Evolutionary conservation across 2,329 filamentous ascomycete genomes (phyloP).

Genomic region (Cladosporium velox): DNA sequence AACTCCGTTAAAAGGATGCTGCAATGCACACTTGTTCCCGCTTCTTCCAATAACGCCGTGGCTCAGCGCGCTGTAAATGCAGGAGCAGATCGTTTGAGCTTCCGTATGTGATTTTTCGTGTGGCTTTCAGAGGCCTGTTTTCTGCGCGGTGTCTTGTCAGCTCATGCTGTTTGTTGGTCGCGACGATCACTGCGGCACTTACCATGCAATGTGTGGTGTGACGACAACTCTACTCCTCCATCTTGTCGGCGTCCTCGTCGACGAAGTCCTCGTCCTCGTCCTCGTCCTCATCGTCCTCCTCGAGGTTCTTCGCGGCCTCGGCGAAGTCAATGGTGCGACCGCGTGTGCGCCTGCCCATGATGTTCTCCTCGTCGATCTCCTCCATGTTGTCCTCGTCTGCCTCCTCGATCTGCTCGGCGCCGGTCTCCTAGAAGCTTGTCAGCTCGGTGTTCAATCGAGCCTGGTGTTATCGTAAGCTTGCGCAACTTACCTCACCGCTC

Average conservation of each 20-base stretch:
- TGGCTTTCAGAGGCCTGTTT: constrained; percentile 3
- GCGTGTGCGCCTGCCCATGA: constrained; percentile 81
- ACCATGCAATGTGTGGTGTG: constrained; percentile 4
- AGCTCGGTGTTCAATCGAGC: constrained; percentile 11
- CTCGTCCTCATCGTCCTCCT: constrained; percentile 73
- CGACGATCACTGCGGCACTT: background rate
- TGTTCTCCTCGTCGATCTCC: constrained; percentile 88
- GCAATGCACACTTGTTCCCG: constrained; percentile 11
- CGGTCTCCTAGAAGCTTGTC: constrained; percentile 22
- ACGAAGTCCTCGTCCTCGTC: constrained; percentile 72
- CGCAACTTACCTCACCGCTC: constrained; percentile 40
- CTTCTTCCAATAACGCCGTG: constrained; percentile 18
- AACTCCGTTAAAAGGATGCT: constrained; percentile 18
- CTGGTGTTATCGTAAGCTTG: background rate
- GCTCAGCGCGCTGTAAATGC: constrained; percentile 18
- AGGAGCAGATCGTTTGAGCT: constrained; percentile 13
- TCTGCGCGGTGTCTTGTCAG: background rate
- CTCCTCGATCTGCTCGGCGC: constrained; percentile 57
- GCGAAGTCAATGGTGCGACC: constrained; percentile 91
- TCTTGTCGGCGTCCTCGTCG: constrained; percentile 68
- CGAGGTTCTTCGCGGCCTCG: constrained; percentile 80
- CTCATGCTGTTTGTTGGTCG: too few species aligned
- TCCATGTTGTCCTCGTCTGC: constrained; percentile 81
- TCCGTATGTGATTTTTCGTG: constrained; percentile 14
- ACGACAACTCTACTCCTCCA: constrained; percentile 57